These are phyloP conservation scores for Ceratobasidium sp. DNA, from an alignment of 1,284 basidiomycete genomes.

Conservation along the genomic window DNA sequence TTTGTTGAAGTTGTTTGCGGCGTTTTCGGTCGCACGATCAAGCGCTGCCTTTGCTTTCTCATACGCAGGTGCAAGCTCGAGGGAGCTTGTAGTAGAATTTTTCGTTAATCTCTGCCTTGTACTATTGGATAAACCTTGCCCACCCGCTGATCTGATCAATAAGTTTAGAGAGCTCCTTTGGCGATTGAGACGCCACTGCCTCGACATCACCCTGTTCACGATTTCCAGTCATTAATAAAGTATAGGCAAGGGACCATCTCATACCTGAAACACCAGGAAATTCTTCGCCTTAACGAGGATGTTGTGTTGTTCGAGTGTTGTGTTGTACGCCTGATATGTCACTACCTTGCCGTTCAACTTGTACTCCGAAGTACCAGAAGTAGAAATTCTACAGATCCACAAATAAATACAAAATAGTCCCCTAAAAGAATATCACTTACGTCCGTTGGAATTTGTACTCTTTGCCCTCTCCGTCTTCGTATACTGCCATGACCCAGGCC, in stretches of 20 bases:
- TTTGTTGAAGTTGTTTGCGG: constrained; percentile 93
- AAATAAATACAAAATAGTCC: background rate
- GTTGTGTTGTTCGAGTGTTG: constrained; percentile 85
- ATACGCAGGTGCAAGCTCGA: constrained; percentile 89
- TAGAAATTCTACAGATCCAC: constrained; percentile 71
- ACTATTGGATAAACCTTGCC: too few relatives aligned
- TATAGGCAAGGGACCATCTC: background rate
- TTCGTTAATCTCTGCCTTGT: too few relatives aligned
- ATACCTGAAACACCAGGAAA: constrained; percentile 93
- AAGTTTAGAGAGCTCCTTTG: constrained; percentile 86
- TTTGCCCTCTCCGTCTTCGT: constrained; percentile 75
- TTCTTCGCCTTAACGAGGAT: constrained; percentile 99
- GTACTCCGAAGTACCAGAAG: constrained; percentile 86
- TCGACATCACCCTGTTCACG: constrained; percentile 85
- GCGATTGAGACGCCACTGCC: constrained; percentile 94
- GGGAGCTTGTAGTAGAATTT: constrained; percentile 59
- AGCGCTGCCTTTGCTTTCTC: constrained; percentile 88
- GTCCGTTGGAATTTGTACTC: constrained; percentile 92
- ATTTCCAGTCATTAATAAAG: background rate
- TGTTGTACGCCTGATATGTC: constrained; percentile 85
- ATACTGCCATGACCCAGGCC: constrained; percentile 95
- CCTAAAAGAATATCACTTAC: constrained; percentile 59
- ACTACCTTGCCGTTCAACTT: constrained; percentile 80
- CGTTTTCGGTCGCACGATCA: constrained; percentile 90
- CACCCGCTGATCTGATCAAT: constrained; percentile 94